These are phyloP conservation scores for Boletus tylopilopsis DNA, from an alignment of 768 basidiomycete genomes.

Conservation along the genomic window DNA sequence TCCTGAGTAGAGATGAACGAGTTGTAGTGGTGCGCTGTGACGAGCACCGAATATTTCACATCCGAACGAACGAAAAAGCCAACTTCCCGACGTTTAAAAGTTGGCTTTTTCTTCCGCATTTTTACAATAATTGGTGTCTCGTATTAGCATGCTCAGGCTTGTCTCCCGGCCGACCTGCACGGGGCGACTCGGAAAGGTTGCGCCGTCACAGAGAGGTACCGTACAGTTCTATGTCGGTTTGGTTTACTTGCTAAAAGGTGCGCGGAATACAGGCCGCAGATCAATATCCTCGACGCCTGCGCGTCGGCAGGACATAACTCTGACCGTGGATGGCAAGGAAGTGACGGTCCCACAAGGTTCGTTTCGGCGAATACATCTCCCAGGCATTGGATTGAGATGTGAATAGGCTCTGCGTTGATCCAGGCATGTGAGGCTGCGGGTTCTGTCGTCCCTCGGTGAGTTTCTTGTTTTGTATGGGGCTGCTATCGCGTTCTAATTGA, in stretches of 20 bases:
- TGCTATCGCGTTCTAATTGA: conserved; percentile 13
- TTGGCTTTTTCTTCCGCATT: conserved; percentile 19
- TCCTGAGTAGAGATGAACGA: too few species aligned
- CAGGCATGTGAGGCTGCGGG: conserved; percentile 94
- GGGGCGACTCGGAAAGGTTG: conserved; percentile 68
- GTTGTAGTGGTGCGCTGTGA: conserved; percentile 42
- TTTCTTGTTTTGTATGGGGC: conserved; percentile 10
- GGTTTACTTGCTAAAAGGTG: neutral
- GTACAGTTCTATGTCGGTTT: neutral
- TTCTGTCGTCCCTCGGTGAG: conserved; percentile 71
- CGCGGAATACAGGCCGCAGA: conserved; percentile 45
- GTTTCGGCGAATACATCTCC: conserved; percentile 25
- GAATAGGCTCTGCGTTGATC: conserved; percentile 84
- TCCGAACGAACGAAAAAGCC: conserved; percentile 13
- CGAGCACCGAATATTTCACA: conserved; percentile 33
- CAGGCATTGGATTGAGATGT: conserved; percentile 7
- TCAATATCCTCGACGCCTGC: conserved; percentile 63
- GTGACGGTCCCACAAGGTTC: conserved; percentile 94
- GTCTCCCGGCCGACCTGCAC: conserved; percentile 64
- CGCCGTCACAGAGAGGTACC: conserved; percentile 37
- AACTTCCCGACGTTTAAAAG: conserved; percentile 13
- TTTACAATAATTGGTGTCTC: conserved; percentile 16
- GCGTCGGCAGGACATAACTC: conserved; percentile 75
- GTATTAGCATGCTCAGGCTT: conserved; percentile 58
- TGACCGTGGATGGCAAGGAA: conserved; percentile 96